These are phyloP conservation scores for Plasmodium gonderi DNA, from an alignment of 169 alveolate species.

Conservation along the genomic window DNA sequence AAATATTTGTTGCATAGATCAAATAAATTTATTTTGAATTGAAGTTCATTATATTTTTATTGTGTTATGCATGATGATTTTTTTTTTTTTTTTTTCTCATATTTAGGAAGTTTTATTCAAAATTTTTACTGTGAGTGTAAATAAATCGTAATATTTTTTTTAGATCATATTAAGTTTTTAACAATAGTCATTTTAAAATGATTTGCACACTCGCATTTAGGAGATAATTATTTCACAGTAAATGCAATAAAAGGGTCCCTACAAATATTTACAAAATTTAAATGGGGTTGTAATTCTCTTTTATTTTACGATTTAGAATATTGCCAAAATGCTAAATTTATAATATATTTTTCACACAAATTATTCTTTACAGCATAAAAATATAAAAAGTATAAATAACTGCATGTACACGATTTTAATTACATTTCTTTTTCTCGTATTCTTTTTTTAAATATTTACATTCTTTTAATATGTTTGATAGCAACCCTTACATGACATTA, in stretches of 20 bases:
- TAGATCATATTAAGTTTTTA: not conserved
- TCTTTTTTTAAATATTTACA: not conserved
- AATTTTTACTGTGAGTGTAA: too few relatives aligned
- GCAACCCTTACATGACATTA: not conserved
- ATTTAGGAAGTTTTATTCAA: too few relatives aligned
- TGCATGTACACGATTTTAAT: not conserved
- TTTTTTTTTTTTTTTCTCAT: too few relatives aligned
- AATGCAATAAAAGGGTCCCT: not conserved
- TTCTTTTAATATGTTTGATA: not conserved
- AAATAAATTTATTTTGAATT: not conserved
- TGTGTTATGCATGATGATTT: too few relatives aligned
- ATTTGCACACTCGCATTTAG: not conserved
- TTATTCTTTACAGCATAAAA: not conserved
- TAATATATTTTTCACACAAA: not conserved
- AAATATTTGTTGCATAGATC: not conserved
- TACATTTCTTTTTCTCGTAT: not conserved
- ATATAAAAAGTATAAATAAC: too few relatives aligned
- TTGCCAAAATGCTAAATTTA: not conserved
- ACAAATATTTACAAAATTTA: not conserved
- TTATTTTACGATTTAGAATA: not conserved
- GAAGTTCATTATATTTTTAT: too few relatives aligned
- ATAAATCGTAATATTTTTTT: not conserved
- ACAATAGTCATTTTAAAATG: not conserved
- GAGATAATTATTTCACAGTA: not conserved
- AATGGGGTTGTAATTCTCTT: not conserved